A percentile compares a stretch with the other conserved stretches of the same genome.
Conservation (phyloP, 768 basidiomycete species). For the Hemileccinum impolitum region DNA sequence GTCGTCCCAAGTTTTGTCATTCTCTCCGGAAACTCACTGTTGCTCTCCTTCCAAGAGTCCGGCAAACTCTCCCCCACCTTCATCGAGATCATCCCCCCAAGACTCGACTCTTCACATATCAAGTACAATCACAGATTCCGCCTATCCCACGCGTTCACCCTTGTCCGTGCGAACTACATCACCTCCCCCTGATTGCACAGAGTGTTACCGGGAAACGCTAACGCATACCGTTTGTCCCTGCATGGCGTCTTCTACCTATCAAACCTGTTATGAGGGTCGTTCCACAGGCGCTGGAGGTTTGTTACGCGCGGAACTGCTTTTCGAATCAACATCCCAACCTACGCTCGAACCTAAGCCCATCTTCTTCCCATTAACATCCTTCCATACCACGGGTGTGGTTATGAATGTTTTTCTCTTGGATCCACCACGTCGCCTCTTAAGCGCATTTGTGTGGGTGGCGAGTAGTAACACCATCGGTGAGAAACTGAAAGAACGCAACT, state of each 20-base stretch:
- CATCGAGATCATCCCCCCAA: constrained; percentile 28
- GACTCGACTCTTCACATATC: constrained; percentile 17
- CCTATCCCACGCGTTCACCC: constrained; percentile 19
- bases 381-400: constrained; percentile 63
- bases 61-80: constrained; percentile 25
- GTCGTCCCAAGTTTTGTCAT: constrained; percentile 10
- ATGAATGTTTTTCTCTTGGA: constrained; percentile 79
- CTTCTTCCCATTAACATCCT: constrained; percentile 60
- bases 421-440: constrained; percentile 54
- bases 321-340: constrained; percentile 12
- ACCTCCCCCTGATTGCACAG: constrained; percentile 20
- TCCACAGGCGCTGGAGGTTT: constrained; percentile 1
- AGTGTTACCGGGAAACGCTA: constrained; percentile 14
- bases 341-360: constrained; percentile 34
- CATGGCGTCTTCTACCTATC: constrained; percentile 1
- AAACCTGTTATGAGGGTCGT: constrained; percentile 6
- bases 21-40: constrained; percentile 12
- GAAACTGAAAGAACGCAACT: not conserved
- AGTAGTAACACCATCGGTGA: constrained; percentile 35
- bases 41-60: constrained; percentile 26
- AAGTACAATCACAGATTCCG: constrained; percentile 5
- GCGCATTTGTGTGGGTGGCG: constrained; percentile 69
- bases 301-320: constrained; percentile 7
- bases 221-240: constrained; percentile 4
- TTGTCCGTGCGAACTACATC: constrained; percentile 19